A percentile compares a stretch with the other conserved stretches of the same genome.
phyloP scores from a whole-genome alignment of 345 rosid species.

The Corymbia maculata region DNA sequence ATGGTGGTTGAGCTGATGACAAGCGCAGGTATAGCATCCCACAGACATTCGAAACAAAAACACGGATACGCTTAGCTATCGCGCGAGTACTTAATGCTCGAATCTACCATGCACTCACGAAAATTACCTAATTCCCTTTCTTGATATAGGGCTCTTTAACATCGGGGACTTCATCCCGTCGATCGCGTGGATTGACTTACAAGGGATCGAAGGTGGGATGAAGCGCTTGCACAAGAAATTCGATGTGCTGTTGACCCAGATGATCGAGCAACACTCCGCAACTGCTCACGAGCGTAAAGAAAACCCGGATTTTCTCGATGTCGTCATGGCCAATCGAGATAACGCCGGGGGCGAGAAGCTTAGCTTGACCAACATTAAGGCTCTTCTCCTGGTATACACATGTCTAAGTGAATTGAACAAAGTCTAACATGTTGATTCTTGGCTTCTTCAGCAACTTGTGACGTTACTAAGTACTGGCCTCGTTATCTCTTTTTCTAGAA shows the following conservation, averaged over 20 bases:
- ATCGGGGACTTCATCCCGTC: constrained; percentile 28
- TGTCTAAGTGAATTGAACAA: not conserved
- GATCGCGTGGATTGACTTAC: constrained; percentile 60
- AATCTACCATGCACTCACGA: not conserved
- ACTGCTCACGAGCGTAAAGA: constrained; percentile 16
- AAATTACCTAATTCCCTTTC: not conserved
- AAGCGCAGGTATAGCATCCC: not conserved
- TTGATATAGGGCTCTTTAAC: not conserved
- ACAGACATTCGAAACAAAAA: not conserved
- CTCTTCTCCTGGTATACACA: constrained; percentile 36
- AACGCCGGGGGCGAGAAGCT: constrained; percentile 27
- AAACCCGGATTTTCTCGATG: constrained; percentile 47
- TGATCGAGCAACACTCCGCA: constrained; percentile 37
- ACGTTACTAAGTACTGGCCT: not conserved
- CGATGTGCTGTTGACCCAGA: constrained; percentile 31
- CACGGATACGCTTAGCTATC: not conserved
- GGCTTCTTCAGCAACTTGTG: not conserved
- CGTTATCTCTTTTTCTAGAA: constrained; percentile 12
- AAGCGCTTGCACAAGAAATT: constrained; percentile 27
- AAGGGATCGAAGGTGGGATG: constrained; percentile 50
- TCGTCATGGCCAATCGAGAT: constrained; percentile 20
- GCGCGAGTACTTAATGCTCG: not conserved
- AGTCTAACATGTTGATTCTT: not conserved
- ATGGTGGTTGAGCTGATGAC: not conserved
- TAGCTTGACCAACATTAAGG: constrained; percentile 36